Evolutionary conservation across 345 rosid genomes (phyloP).

Genomic region (Linum usitatissimum): DNA sequence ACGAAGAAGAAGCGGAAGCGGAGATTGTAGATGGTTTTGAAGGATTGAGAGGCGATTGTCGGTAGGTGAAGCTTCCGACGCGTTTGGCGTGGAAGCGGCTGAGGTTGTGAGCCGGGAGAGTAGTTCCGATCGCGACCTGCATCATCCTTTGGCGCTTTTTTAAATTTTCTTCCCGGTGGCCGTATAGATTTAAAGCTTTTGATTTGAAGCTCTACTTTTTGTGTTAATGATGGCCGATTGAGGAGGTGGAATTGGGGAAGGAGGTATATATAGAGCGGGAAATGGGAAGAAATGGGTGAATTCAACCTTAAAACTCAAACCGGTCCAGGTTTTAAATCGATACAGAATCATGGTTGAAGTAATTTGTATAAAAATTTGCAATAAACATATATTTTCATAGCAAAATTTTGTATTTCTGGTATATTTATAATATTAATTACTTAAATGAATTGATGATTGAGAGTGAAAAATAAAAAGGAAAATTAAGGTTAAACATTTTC

Average conservation of each 20-base stretch:
- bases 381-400: too few relatives aligned
- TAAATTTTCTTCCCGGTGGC: background rate
- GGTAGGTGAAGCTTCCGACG: constrained; percentile 36
- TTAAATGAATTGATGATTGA: too few relatives aligned
- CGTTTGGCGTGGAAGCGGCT: constrained; percentile 33
- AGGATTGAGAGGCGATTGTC: constrained; percentile 38
- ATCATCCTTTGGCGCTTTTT: constrained; percentile 10
- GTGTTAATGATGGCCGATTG: background rate
- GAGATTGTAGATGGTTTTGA: background rate
- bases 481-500: too few relatives aligned
- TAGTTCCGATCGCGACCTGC: constrained; percentile 35
- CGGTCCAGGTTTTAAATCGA: too few relatives aligned
- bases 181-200: background rate
- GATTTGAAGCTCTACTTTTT: background rate
- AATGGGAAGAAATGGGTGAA: background rate
- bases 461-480: too few relatives aligned
- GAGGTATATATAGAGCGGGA: constrained; percentile 9
- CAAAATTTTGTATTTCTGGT: too few relatives aligned
- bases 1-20: constrained; percentile 4
- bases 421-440: too few relatives aligned
- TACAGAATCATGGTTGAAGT: too few relatives aligned
- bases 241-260: background rate
- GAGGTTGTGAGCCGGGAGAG: constrained; percentile 39
- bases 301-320: too few relatives aligned
- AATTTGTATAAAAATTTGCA: too few relatives aligned